phyloP scores from a whole-genome alignment of 163 green algal species.

The Chlamydomonas reinhardtii region DNA sequence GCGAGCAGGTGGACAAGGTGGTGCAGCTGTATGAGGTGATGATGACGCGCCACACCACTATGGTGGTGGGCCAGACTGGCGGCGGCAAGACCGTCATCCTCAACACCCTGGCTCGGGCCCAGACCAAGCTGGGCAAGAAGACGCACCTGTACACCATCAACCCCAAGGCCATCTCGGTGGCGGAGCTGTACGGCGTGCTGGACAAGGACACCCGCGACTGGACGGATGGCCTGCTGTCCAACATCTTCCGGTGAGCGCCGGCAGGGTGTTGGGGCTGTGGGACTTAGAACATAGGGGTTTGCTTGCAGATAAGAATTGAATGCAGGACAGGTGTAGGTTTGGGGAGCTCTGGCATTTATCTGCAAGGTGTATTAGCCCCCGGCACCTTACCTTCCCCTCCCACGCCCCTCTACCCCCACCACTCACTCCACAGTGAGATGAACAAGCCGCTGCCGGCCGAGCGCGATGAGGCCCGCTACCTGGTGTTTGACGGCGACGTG shows the following conservation, averaged over 20 bases:
- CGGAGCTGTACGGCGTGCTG: slow-evolving; percentile 90
- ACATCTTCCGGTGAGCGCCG: slow-evolving; percentile 85
- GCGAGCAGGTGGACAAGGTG: slow-evolving; percentile 83
- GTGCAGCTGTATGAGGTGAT: slow-evolving; percentile 93
- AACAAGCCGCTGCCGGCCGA: slow-evolving; percentile 81
- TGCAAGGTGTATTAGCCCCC: no score
- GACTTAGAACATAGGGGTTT: no score
- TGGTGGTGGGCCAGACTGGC: slow-evolving; percentile 91
- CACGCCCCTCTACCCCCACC: background rate
- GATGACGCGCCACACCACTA: slow-evolving; percentile 90
- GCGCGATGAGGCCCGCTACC: slow-evolving; percentile 72
- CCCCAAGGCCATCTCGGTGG: slow-evolving; percentile 87
- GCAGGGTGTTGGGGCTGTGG: no score
- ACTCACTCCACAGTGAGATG: slow-evolving; percentile 71
- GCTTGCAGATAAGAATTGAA: no score
- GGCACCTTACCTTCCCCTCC: background rate
- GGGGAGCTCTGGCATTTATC: no score
- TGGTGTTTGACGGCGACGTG: slow-evolving; percentile 94
- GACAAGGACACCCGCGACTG: slow-evolving; percentile 93
- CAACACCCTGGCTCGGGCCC: slow-evolving; percentile 80
- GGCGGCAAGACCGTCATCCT: slow-evolving; percentile 92
- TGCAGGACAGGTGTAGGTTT: no score
- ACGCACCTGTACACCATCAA: slow-evolving; percentile 88
- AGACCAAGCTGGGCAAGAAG: slow-evolving; percentile 85
- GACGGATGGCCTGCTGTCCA: slow-evolving; percentile 91